A percentile compares a stretch with the other conserved stretches of the same genome.
These are phyloP conservation scores for Trichoderma koningiopsis DNA, from an alignment of 2,329 filamentous ascomycete species.

Conservation along the genomic window DNA sequence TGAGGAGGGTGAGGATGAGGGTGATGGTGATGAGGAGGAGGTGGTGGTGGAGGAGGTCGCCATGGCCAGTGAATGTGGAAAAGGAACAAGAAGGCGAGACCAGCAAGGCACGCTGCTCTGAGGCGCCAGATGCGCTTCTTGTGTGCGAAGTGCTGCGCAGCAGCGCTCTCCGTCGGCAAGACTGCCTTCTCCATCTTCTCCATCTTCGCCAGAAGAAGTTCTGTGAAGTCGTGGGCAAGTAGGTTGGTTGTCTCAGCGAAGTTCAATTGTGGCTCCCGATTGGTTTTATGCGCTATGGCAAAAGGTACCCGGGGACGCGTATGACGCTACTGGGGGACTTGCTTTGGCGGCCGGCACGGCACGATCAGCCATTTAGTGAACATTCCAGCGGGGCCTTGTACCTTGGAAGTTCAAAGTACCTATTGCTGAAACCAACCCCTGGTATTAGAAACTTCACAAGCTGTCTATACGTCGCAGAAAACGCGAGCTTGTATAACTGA, in stretches of 20 bases:
- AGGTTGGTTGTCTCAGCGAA: neutral
- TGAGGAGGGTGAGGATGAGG: neutral
- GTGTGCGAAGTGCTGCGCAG: neutral
- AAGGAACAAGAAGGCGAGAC: constrained; percentile 5
- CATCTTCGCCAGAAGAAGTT: neutral
- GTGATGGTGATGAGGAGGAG: neutral
- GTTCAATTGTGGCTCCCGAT: neutral
- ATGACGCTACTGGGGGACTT: neutral
- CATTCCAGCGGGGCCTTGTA: neutral
- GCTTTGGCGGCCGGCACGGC: neutral
- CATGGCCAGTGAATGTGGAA: constrained; percentile 6
- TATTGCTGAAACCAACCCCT: too few species aligned
- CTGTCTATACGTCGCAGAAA: neutral
- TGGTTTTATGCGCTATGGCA: constrained; percentile 5
- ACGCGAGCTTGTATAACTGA: neutral
- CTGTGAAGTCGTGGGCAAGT: neutral
- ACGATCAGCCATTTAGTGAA: neutral
- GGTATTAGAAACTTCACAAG: too few species aligned
- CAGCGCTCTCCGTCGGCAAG: neutral
- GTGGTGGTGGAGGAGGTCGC: constrained; percentile 23
- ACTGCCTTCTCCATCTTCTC: neutral
- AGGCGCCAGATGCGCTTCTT: constrained; percentile 12
- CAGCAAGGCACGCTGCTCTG: neutral
- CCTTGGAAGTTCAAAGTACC: too few species aligned
- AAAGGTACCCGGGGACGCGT: constrained; percentile 14